Base-by-base conservation (phyloP, 306 rosid species). In the Vigna nakashimae region DNA sequence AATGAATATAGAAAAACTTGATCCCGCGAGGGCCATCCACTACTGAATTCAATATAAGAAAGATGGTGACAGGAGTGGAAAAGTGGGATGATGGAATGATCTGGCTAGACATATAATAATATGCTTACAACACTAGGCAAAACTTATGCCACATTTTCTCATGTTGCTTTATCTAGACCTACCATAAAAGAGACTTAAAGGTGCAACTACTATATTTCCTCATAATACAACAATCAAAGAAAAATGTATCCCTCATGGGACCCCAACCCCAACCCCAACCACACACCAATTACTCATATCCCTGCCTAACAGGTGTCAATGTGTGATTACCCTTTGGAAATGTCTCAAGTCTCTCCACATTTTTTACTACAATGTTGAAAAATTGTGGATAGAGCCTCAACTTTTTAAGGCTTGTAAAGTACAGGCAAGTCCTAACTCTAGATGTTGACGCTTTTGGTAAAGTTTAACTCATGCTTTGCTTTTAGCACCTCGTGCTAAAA, bases 61-160 rank as follows among this genome's bases (percentile, higher is more conserved):
- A 80, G 87, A 86, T 73, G 1, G 71, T 80, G 89, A 86, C 85
- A 55, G 81, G 83, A 86, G 83, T 86, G 82, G 46, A 60, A 73
- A 52, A 73, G 76, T 77, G 73, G 46, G 46, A 42, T 57, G 77
- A 40, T 67, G 51, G 68, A 73, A 76, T 76, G 75, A 79, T 71
- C 80, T 52, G 65, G 72, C 36, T 17, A 65, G 28, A 67, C 11
- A 67, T 67, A 67, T 67, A 12, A 43, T 36, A 20, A 40, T 69
- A 63, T 73, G 53, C 67, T 40, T 55, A 36, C 69, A 76, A 66
- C 34, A 75, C 56, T 58, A 72, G 84, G 70, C 42, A 42, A 71
- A 51, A n/a, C 84, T 82, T 66, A 76, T 32, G 60, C 75, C 83
- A 83, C 80, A 34, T 49, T 8, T 59, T 53, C 36, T 76, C 60